phyloP scores from a whole-genome alignment of 2,329 filamentous ascomycete species.

The Fusarium coffeatum region DNA sequence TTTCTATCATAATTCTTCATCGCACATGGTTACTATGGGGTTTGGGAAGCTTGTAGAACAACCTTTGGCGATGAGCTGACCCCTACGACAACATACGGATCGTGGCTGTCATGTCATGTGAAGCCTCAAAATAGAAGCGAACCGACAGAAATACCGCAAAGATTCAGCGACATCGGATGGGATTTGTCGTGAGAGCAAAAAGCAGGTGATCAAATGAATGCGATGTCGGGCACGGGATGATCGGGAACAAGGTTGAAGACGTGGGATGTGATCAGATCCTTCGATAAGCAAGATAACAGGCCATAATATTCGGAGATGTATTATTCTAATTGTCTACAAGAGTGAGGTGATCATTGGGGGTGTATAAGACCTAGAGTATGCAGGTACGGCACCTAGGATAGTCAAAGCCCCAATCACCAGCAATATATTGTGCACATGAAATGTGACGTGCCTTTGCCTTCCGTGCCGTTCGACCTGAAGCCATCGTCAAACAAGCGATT shows the following conservation, averaged over 20 bases:
- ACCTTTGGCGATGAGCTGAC: not conserved
- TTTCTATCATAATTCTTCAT: not conserved
- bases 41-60: not conserved
- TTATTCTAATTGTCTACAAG: not conserved
- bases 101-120: conserved; percentile 9
- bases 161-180: conserved; percentile 16
- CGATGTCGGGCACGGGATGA: conserved; percentile 10
- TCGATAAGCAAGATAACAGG: conserved; percentile 21
- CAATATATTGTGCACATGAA: not conserved
- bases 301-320: not conserved
- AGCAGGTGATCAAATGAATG: not conserved
- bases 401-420: not conserved
- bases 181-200: not conserved
- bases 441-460: not conserved
- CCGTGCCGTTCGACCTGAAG: conserved; percentile 12
- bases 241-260: conserved; percentile 18
- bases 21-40: not conserved
- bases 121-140: not conserved
- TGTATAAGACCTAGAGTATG: conserved; percentile 11
- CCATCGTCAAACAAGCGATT: conserved; percentile 30
- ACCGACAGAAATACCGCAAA: not conserved
- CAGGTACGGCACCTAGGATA: conserved; percentile 29
- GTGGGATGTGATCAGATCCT: conserved; percentile 29
- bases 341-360: not conserved
- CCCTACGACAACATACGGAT: not conserved